A percentile compares a stretch with the other conserved stretches of the same genome.
Conservation (phyloP, 331 rosid species). For the Stylosanthes scabra region DNA sequence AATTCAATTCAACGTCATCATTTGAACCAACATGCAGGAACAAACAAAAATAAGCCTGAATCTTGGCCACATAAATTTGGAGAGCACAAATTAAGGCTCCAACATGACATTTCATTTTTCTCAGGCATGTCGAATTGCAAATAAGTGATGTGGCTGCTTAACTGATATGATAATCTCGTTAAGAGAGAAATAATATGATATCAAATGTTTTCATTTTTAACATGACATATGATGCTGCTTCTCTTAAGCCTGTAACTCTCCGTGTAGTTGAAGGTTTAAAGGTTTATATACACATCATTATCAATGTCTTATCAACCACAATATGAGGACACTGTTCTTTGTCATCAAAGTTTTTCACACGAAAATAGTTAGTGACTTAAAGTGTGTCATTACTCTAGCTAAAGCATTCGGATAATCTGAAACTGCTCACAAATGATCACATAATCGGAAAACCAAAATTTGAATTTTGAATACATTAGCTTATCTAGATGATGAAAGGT, state of each 20-base stretch:
- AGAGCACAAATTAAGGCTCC: constrained; percentile 26
- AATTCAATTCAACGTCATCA: constrained; percentile 28
- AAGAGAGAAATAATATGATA: constrained; percentile 24
- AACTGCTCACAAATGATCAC: constrained; percentile 7
- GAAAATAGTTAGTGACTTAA: neutral
- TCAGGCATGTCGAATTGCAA: neutral
- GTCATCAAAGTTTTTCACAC: too few relatives aligned
- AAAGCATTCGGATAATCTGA: constrained; percentile 30
- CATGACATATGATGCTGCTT: neutral
- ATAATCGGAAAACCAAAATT: neutral
- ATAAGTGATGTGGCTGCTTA: constrained; percentile 11
- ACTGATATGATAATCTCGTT: constrained; percentile 1
- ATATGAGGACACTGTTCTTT: too few relatives aligned
- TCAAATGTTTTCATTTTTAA: constrained; percentile 29
- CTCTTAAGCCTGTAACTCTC: constrained; percentile 5
- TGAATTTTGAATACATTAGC: constrained; percentile 4
- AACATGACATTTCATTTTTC: constrained; percentile 12
- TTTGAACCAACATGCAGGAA: constrained; percentile 13
- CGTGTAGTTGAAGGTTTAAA: constrained; percentile 1
- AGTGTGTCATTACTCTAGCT: constrained; percentile 13
- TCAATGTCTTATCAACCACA: constrained; percentile 4
- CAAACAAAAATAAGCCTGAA: constrained; percentile 14
- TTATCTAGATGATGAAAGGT: constrained; percentile 19
- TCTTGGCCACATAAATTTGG: constrained; percentile 17
- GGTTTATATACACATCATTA: constrained; percentile 5